Evolutionary conservation across 148 eudicot genomes (phyloP).

Genomic region (Rhododendron mucronatum): DNA sequence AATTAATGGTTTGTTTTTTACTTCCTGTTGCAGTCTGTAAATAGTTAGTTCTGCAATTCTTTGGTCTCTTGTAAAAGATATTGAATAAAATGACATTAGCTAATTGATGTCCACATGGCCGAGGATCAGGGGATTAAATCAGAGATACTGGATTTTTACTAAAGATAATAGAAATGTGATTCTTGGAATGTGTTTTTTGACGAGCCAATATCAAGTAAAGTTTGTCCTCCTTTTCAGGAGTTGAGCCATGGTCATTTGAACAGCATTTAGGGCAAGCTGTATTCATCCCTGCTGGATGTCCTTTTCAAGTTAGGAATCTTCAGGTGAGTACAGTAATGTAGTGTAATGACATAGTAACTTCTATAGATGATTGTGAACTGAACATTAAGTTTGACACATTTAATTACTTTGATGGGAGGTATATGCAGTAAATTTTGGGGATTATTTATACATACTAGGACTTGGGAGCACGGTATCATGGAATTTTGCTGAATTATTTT

Average conservation of each 20-base stretch:
- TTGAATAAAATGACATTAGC: neutral
- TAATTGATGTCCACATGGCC: neutral
- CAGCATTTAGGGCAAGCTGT: slow-evolving; percentile 89
- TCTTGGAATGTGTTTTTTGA: slow-evolving; percentile 1
- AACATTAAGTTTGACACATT: neutral
- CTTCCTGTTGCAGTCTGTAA: neutral
- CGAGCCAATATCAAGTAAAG: neutral
- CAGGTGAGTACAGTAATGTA: slow-evolving; percentile 38
- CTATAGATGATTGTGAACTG: neutral
- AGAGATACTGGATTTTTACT: neutral
- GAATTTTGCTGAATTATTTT: neutral
- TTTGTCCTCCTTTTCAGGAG: slow-evolving; percentile 41
- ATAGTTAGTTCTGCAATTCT: neutral
- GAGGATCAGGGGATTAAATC: neutral
- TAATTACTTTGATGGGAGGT: neutral
- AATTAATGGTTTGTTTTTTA: neutral
- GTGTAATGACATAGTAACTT: neutral
- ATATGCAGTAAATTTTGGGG: neutral
- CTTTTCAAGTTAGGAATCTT: slow-evolving; percentile 83
- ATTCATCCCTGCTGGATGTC: slow-evolving; percentile 94
- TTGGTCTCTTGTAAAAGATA: neutral
- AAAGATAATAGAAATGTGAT: neutral
- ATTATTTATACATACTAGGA: neutral
- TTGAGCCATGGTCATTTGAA: slow-evolving; percentile 92
- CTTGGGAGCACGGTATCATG: neutral